Base-by-base conservation (phyloP, 108 stramenopile genomes). In the Parietichytrium sp. region DNA sequence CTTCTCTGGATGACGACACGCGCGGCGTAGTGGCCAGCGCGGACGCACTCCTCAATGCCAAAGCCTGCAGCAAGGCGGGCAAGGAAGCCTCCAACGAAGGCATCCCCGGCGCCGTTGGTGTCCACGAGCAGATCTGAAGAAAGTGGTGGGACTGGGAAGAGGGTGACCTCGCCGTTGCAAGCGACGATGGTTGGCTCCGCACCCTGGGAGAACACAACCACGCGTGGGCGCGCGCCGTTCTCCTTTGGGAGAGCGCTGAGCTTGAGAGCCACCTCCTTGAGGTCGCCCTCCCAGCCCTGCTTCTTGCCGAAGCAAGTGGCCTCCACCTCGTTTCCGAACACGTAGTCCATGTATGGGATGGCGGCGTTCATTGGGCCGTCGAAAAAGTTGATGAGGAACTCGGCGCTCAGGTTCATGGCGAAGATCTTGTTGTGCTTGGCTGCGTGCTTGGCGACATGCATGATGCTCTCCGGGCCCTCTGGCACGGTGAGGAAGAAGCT, bases 51-150 rank as follows among this genome's bases (percentile, higher is more conserved):
- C 52, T 88, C 94, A 49, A 96, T 83, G 77, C 84, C 82, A 82
- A 91, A 90, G 49, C 91, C 94, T 45, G 86, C 83, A 31, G 92
- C 80, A 48, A 98, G 88, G 81, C 93, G 92, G 20, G 95, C 84
- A 52, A 98, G 88, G 92, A 98, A 99, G 48, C 98, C 98, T 38
- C 98, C 98, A 2, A 99, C 98, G 86, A 99, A 99, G 83, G 97
- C 96, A 87, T 99, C 98, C 49, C 98, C 98, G 16, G 98, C 98
- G 36, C 98, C 98, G 84, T 99, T 99, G 81, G 96, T 97, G 84
- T 99, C 98, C 23, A 99, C 98, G 49, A 99, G 84, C 48, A 89
- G 54, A n/a, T 95, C 95, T 86, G 89, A 88, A 27, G 87, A 80
- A 29, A 98, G 86, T 16, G 29, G 23, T 16, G 93, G 90, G 25